Evolutionary conservation across 148 eudicot species (phyloP).

Genomic region (Nyssa sinensis): DNA sequence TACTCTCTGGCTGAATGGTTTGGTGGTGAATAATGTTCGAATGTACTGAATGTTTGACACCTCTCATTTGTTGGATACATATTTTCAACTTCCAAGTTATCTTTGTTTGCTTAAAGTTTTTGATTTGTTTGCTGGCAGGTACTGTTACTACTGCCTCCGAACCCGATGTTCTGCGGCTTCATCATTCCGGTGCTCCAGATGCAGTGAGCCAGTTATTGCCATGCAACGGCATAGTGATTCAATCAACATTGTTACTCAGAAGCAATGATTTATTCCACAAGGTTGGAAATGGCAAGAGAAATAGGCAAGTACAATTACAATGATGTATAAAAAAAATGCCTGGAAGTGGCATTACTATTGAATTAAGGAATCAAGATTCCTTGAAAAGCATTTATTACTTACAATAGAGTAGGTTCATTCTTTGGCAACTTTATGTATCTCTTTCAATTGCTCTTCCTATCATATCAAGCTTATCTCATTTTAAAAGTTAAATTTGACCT

Average conservation of each 20-base stretch:
- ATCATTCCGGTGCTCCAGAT: slow-evolving; percentile 70
- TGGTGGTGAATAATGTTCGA: not conserved
- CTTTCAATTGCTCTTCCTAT: slow-evolving; percentile 8
- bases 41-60: not conserved
- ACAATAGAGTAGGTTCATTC: slow-evolving; percentile 31
- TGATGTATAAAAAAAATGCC: slow-evolving; percentile 29
- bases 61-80: not conserved
- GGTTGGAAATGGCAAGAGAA: slow-evolving; percentile 5
- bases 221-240: slow-evolving; percentile 66
- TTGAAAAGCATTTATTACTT: slow-evolving; percentile 14
- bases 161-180: slow-evolving; percentile 76
- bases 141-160: slow-evolving; percentile 93
- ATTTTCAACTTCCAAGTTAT: no score
- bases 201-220: slow-evolving; percentile 84
- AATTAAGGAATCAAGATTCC: slow-evolving; percentile 23
- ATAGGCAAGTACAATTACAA: not conserved
- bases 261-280: slow-evolving; percentile 20
- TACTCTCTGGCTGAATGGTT: not conserved
- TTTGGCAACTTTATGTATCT: slow-evolving; percentile 34
- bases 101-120: not conserved
- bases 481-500: slow-evolving; percentile 15
- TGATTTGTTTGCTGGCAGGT: slow-evolving; percentile 48
- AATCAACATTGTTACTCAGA: slow-evolving; percentile 13
- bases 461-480: not conserved
- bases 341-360: slow-evolving; percentile 27